Conservation (phyloP, 257 asterid species). For the Nicotiana tabacum region DNA sequence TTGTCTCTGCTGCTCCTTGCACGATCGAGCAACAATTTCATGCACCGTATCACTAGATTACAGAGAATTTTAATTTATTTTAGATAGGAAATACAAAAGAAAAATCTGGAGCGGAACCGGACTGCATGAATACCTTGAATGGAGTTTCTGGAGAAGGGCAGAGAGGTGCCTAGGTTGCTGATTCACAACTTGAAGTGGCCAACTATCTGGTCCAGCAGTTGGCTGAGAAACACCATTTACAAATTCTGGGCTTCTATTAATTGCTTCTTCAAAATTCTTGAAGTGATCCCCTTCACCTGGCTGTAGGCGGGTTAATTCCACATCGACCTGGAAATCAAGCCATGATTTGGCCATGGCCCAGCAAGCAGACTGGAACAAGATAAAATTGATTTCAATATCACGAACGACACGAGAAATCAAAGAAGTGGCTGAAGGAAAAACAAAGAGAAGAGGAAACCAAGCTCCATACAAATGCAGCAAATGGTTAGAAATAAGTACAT, state of each 20-base stretch:
- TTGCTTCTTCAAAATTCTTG: conserved; percentile 70
- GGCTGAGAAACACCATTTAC: conserved; percentile 52
- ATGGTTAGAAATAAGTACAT: neutral
- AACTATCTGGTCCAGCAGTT: conserved; percentile 54
- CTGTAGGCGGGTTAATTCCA: conserved; percentile 49
- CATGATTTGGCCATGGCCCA: conserved; percentile 99
- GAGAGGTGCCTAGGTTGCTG: conserved; percentile 89
- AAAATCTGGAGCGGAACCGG: neutral
- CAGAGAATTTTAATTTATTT: conserved; percentile 14
- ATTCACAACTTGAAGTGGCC: conserved; percentile 90
- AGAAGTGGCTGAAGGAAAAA: neutral
- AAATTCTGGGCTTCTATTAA: conserved; percentile 59
- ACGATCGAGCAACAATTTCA: conserved; percentile 89
- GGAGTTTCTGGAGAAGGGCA: conserved; percentile 96
- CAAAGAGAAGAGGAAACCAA: neutral
- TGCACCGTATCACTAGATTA: conserved; percentile 70
- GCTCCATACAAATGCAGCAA: neutral
- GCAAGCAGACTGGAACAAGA: conserved; percentile 87
- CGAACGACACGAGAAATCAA: neutral
- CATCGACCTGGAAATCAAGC: conserved; percentile 93
- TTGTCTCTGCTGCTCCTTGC: conserved; percentile 98
- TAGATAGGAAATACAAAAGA: neutral
- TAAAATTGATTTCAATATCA: conserved; percentile 5
- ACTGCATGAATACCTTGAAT: conserved; percentile 60
- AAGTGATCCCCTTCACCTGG: conserved; percentile 58